Base-by-base conservation (phyloP, 352 stramenopile genomes). In the Elongisporangium undulatum region DNA sequence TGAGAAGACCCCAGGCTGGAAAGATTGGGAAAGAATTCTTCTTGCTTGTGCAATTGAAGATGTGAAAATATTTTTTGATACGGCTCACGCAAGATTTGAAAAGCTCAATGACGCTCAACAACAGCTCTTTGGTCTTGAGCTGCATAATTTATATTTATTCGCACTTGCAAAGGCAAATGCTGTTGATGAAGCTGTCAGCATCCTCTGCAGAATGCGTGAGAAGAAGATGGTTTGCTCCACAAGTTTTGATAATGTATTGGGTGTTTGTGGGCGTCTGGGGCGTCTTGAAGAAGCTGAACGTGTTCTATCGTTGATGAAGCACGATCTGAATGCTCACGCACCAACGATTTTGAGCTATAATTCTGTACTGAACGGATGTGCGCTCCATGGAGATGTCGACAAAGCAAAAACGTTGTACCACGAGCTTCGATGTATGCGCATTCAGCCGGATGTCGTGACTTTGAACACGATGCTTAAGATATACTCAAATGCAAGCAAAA, bases 391-490 rank as follows among this genome's bases (percentile, higher is more conserved):
- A 21, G 61, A 77, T 53, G 39, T 77, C 26, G 23, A 38, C n/a
- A 51, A 64, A 41, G 63, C 78, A 0, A 67, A 85, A 24, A 45
- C 16, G 8, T 72, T 73, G 49, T 55, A 77, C 23, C 67, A 74
- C 24, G 73, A 87, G 39, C 67, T 87, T 26, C 62, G 71, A 15
- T 34, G 63, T 15, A 63, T 63, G 15, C 59, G 58, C 0, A 38
- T 82, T 12, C 29, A 58, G 3, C 69, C 68, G 5, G 71, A 85
- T 23, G 45, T 66, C 19, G 65, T 85, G 39, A 84, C 75, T 10
- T 58, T 87, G 58, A 85, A 85, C 58, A 87, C 75, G 15, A 63
- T 84, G 56, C 62, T 85, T 3, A 85, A 87, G 39, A 58, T 62
- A 9, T 61, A 82, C 34, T 51, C 61, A 0, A 69, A 67, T 55